phyloP scores from a whole-genome alignment of 192 early-diverging fungal genomes.

The Pilaira anomala region DNA sequence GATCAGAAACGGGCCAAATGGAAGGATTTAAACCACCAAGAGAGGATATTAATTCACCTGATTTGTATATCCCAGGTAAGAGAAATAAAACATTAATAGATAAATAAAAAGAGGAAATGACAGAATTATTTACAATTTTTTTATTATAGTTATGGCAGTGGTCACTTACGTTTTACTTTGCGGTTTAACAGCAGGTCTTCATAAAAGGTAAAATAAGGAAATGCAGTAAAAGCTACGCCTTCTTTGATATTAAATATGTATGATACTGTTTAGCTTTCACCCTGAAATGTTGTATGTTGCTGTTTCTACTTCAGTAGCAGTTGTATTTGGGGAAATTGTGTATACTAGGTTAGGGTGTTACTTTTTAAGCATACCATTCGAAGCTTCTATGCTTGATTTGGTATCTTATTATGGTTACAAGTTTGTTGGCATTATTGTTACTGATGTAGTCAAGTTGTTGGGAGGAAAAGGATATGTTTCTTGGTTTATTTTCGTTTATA shows the following conservation, averaged over 20 bases:
- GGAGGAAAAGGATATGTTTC: slow-evolving; percentile 51
- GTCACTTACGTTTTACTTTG: slow-evolving; percentile 86
- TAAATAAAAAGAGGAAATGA: not conserved
- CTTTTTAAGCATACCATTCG: slow-evolving; percentile 78
- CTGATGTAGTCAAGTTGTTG: slow-evolving; percentile 43
- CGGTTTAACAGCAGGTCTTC: slow-evolving; percentile 62
- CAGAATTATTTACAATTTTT: not conserved
- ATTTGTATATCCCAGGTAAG: slow-evolving; percentile 89
- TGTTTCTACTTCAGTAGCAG: slow-evolving; percentile 76
- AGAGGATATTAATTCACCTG: slow-evolving; percentile 92
- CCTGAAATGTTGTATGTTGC: slow-evolving; percentile 85
- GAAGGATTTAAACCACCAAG: slow-evolving; percentile 79
- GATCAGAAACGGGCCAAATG: slow-evolving; percentile 77
- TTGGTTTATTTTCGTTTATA: slow-evolving; percentile 73
- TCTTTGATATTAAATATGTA: no score
- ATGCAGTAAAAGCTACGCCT: not conserved
- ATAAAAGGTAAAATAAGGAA: slow-evolving; percentile 42
- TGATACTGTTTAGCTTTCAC: slow-evolving; percentile 63
- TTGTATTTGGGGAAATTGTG: slow-evolving; percentile 79
- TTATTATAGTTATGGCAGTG: slow-evolving; percentile 69
- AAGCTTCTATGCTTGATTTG: slow-evolving; percentile 81
- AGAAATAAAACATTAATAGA: not conserved
- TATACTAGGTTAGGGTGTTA: slow-evolving; percentile 85
- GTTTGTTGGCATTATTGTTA: slow-evolving; percentile 77
- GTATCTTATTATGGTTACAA: slow-evolving; percentile 92